Evolutionary conservation across 2,329 filamentous ascomycete species (phyloP).

Genomic region (Celoporthe dispersa): DNA sequence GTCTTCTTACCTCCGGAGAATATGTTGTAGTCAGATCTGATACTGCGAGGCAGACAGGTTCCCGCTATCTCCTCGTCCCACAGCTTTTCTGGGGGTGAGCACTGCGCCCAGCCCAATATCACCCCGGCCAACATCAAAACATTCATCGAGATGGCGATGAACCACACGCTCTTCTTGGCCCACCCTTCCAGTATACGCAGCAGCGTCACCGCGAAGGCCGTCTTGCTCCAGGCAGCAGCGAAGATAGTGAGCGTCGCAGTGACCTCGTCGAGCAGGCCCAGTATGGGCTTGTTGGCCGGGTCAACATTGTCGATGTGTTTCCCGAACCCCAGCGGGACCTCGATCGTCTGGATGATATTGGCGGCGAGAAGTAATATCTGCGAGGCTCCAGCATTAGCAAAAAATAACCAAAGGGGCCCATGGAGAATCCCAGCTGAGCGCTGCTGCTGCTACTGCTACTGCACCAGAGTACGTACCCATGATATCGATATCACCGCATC

Average conservation of each 20-base stretch:
- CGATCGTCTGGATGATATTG: constrained; percentile 21
- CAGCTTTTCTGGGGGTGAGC: constrained; percentile 27
- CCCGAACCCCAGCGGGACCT: constrained; percentile 9
- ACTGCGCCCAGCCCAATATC: constrained; percentile 34
- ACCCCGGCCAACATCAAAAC: constrained; percentile 34
- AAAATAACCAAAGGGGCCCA: not conserved
- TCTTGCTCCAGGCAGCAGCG: constrained; percentile 41
- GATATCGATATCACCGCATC: not conserved
- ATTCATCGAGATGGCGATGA: constrained; percentile 40
- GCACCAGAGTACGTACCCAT: not conserved
- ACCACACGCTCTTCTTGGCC: constrained; percentile 37
- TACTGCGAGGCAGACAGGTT: constrained; percentile 33
- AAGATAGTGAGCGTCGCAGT: constrained; percentile 30
- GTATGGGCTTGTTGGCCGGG: not conserved
- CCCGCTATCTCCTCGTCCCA: constrained; percentile 34
- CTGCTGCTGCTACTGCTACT: not conserved
- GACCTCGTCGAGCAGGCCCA: constrained; percentile 7
- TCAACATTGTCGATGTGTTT: constrained; percentile 10
- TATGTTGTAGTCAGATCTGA: constrained; percentile 33
- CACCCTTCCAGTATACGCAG: constrained; percentile 38
- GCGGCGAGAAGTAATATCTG: constrained; percentile 7
- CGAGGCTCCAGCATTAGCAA: not conserved
- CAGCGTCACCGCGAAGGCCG: constrained; percentile 42
- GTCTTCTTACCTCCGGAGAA: constrained; percentile 31
- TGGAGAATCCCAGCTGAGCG: too few species aligned